A percentile compares a stretch with the other conserved stretches of the same genome.
These are phyloP conservation scores for Puccinia triticina DNA, from an alignment of 1,284 basidiomycete genomes.

Conservation along the genomic window DNA sequence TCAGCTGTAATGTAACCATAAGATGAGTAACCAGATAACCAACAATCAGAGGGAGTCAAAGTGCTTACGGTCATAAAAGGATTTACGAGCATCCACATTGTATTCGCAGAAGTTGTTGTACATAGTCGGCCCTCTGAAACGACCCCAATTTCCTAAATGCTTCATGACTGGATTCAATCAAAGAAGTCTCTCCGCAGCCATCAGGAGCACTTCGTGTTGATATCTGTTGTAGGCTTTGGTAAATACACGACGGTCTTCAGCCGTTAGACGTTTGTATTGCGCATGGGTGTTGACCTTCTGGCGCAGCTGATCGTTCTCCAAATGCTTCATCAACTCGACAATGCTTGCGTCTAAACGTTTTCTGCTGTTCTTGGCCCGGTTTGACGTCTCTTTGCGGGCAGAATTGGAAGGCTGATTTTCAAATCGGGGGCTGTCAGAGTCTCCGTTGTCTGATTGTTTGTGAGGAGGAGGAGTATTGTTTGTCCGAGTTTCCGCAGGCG, in stretches of 20 bases:
- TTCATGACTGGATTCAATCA: neutral
- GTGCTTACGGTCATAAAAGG: too few relatives aligned
- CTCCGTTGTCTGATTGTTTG: too few relatives aligned
- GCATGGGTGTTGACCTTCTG: neutral
- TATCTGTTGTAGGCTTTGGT: neutral
- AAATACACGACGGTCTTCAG: neutral
- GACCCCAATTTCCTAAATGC: neutral
- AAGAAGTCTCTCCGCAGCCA: neutral
- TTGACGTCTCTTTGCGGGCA: too few relatives aligned
- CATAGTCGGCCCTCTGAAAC: neutral
- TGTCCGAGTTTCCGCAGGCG: too few relatives aligned
- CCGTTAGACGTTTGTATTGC: neutral
- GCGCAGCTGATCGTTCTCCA: neutral
- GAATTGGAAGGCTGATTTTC: too few relatives aligned
- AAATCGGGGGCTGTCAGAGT: too few relatives aligned
- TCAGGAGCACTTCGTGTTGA: neutral
- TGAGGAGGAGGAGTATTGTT: too few relatives aligned
- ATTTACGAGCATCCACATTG: neutral
- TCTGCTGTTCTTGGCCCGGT: too few relatives aligned
- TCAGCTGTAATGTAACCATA: too few relatives aligned
- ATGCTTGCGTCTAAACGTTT: neutral
- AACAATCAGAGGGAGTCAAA: neutral
- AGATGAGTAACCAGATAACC: too few relatives aligned
- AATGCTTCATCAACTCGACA: neutral
- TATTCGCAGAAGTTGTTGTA: constrained; percentile 1